Evolutionary conservation across 139 green algal species (phyloP).

Genomic region (Tetraselmis chui): DNA sequence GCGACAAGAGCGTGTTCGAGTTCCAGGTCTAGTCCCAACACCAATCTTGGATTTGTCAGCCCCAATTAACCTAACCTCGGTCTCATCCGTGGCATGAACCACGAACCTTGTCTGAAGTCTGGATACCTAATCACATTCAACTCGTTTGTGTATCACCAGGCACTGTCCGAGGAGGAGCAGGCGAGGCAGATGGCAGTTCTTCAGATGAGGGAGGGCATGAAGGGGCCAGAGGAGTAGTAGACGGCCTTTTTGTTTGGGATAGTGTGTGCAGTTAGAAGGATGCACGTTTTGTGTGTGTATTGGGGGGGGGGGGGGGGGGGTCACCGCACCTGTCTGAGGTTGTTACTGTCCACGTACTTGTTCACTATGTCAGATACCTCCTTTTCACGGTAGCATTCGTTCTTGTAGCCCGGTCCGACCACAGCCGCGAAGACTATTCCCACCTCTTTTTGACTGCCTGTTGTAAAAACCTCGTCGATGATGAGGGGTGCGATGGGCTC

Average conservation of each 20-base stretch:
- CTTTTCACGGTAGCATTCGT: not conserved
- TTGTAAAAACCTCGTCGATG: constrained; percentile 40
- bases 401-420: not conserved
- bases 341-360: not conserved
- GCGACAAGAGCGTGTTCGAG: constrained; percentile 83
- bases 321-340: not conserved
- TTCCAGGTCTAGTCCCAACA: constrained; percentile 17
- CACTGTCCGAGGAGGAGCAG: constrained; percentile 18
- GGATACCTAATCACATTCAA: not conserved
- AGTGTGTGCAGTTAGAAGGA: not conserved
- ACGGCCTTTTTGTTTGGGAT: not conserved
- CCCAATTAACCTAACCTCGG: no score
- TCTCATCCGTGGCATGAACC: no score
- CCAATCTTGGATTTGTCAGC: no score
- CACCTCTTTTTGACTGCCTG: constrained; percentile 19
- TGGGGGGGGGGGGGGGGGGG: no score
- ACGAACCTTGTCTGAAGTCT: not conserved
- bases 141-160: not conserved
- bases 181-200: constrained; percentile 53
- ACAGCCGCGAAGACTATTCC: constrained; percentile 11
- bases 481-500: not conserved
- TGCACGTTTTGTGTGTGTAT: no score
- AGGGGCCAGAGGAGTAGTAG: constrained; percentile 13
- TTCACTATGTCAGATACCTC: not conserved
- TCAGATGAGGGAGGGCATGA: constrained; percentile 61